Percentiles rank a stretch among this genome's conserved stretches.
These are phyloP conservation scores for Panicum virgatum DNA, from an alignment of 202 grass and related monocot genomes.

Conservation along the genomic window DNA sequence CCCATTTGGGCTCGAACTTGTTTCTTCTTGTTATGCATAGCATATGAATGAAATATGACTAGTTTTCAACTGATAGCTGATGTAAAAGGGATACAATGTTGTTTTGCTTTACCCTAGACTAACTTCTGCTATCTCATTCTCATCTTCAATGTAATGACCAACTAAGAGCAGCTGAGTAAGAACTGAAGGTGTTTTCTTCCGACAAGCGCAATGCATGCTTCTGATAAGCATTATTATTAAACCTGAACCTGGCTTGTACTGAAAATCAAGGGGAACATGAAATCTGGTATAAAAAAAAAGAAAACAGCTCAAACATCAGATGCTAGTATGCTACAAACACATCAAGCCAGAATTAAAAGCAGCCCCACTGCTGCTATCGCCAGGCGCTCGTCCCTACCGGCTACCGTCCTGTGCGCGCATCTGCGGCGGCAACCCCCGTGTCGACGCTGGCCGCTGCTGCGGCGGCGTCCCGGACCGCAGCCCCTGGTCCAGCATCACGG, in stretches of 20 bases:
- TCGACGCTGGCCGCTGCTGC: neutral
- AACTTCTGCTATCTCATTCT: neutral
- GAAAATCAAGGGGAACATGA: neutral
- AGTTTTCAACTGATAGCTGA: neutral
- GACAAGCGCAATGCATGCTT: neutral
- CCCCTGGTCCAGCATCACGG: neutral
- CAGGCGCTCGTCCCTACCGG: neutral
- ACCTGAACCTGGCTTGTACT: neutral
- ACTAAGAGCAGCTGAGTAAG: too few relatives aligned
- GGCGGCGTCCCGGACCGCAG: neutral
- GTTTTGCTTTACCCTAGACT: neutral
- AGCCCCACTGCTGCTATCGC: neutral
- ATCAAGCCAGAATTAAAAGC: neutral
- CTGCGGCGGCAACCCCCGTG: neutral
- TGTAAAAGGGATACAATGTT: neutral
- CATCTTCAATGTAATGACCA: neutral
- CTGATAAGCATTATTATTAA: neutral
- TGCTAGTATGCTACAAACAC: neutral
- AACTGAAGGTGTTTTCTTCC: too few relatives aligned
- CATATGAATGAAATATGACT: constrained; percentile 37
- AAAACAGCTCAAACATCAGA: neutral
- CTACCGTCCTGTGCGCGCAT: constrained; percentile 28
- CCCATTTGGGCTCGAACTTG: neutral
- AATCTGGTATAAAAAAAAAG: too few relatives aligned
- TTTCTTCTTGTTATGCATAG: constrained; percentile 35